A percentile compares a stretch with the other conserved stretches of the same genome.
Evolutionary conservation across 257 asterid species (phyloP).

Genomic region (Scutellaria barbata): DNA sequence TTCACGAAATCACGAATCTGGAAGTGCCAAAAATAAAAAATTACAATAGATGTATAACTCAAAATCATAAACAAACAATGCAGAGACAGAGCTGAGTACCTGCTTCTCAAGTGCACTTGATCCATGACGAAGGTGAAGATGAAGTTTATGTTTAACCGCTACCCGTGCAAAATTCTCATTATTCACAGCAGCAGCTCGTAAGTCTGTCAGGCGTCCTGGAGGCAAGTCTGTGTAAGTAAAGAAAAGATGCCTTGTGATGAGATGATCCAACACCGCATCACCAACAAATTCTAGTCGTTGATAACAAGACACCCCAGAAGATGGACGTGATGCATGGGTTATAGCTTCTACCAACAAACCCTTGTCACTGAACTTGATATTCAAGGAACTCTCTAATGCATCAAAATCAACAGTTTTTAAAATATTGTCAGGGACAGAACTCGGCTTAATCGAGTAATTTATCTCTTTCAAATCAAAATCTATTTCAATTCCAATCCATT

Average conservation of each 20-base stretch:
- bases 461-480: slow-evolving; percentile 73
- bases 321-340: slow-evolving; percentile 99
- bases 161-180: slow-evolving; percentile 98
- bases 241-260: slow-evolving; percentile 85
- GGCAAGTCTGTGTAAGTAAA: slow-evolving; percentile 96
- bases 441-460: slow-evolving; percentile 54
- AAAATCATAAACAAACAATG: slow-evolving; percentile 6
- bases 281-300: slow-evolving; percentile 97
- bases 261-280: slow-evolving; percentile 98
- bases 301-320: slow-evolving; percentile 96
- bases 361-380: slow-evolving; percentile 62
- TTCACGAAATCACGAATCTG: slow-evolving; percentile 93
- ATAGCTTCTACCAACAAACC: slow-evolving; percentile 93
- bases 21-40: slow-evolving; percentile 17
- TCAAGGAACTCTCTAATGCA: slow-evolving; percentile 70
- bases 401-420: slow-evolving; percentile 81
- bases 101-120: slow-evolving; percentile 96
- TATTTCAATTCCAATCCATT: slow-evolving; percentile 88
- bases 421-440: slow-evolving; percentile 66
- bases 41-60: slow-evolving; percentile 13
- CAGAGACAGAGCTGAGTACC: slow-evolving; percentile 43
- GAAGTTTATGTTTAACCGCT: slow-evolving; percentile 89
- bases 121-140: slow-evolving; percentile 94
- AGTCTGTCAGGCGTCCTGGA: slow-evolving; percentile 95
- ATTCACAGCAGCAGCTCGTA: slow-evolving; percentile 99